phyloP scores from a whole-genome alignment of 352 stramenopile genomes.

The Phytophthora hibernalis region DNA sequence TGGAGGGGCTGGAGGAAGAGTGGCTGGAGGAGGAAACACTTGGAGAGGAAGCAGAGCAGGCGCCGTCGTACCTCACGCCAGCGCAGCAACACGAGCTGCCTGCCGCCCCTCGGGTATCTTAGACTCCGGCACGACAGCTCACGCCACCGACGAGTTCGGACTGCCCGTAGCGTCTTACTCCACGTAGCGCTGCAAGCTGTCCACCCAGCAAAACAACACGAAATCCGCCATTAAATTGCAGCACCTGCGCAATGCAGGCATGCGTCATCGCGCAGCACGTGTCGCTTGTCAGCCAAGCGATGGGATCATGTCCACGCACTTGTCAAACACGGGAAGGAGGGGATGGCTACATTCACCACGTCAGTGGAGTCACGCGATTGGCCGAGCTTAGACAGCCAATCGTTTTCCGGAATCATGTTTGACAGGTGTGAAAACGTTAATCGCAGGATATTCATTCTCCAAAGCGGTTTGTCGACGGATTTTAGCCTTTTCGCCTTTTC shows the following conservation, averaged over 20 bases:
- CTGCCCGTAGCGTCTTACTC: slow-evolving; percentile 62
- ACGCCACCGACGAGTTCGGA: slow-evolving; percentile 76
- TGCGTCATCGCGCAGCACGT: background rate
- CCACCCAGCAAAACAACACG: background rate
- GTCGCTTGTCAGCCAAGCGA: background rate
- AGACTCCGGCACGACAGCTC: slow-evolving; percentile 35
- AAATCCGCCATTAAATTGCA: background rate
- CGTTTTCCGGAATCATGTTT: slow-evolving; percentile 29
- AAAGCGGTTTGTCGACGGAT: background rate
- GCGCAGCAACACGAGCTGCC: slow-evolving; percentile 66
- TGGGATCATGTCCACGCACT: slow-evolving; percentile 19
- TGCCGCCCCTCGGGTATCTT: slow-evolving; percentile 51
- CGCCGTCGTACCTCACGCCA: slow-evolving; percentile 72
- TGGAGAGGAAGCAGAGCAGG: slow-evolving; percentile 46
- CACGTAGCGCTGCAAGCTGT: slow-evolving; percentile 14
- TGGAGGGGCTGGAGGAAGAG: slow-evolving; percentile 95
- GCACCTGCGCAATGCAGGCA: background rate
- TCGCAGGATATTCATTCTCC: slow-evolving; percentile 17
- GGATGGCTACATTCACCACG: slow-evolving; percentile 30
- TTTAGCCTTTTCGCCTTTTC: background rate
- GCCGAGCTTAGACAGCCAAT: slow-evolving; percentile 38
- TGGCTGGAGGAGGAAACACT: slow-evolving; percentile 82
- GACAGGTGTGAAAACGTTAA: background rate
- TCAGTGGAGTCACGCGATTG: slow-evolving; percentile 16
- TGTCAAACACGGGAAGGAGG: slow-evolving; percentile 20